phyloP scores from a whole-genome alignment of 805 yeast species.

The Zygosaccharomyces pseudorouxii region DNA sequence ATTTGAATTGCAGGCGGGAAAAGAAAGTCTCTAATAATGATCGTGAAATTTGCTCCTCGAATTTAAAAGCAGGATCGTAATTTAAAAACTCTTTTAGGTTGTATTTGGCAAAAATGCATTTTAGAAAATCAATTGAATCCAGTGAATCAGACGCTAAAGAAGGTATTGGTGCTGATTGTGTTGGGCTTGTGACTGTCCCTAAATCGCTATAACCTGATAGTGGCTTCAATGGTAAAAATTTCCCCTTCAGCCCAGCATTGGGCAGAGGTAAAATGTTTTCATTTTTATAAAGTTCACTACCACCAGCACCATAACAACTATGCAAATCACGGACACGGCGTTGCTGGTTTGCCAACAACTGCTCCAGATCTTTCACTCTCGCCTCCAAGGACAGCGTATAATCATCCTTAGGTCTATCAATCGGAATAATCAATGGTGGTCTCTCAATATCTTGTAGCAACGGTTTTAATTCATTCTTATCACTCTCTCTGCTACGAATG shows the following conservation, averaged over 20 bases:
- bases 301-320: neutral
- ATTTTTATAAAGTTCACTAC: slow-evolving; percentile 20
- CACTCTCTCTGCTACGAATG: neutral
- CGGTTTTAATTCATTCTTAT: neutral
- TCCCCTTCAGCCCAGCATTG: slow-evolving; percentile 6
- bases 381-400: slow-evolving; percentile 55
- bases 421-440: neutral
- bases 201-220: neutral
- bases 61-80: slow-evolving; percentile 48
- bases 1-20: slow-evolving; percentile 51
- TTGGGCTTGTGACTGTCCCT: neutral
- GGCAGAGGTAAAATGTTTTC: slow-evolving; percentile 7
- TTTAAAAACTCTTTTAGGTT: slow-evolving; percentile 43
- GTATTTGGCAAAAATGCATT: slow-evolving; percentile 44
- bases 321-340: neutral
- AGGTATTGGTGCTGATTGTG: slow-evolving; percentile 9
- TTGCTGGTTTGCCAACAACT: slow-evolving; percentile 28
- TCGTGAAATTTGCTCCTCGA: slow-evolving; percentile 47
- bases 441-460: neutral
- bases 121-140: slow-evolving; percentile 39
- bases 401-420: slow-evolving; percentile 43
- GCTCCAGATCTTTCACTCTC: slow-evolving; percentile 49
- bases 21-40: slow-evolving; percentile 53
- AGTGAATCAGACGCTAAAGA: slow-evolving; percentile 30
- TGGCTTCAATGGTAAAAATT: slow-evolving; percentile 5